These are phyloP conservation scores for Aspergillus vadensis DNA, from an alignment of 2,329 filamentous ascomycete genomes.

Conservation along the genomic window DNA sequence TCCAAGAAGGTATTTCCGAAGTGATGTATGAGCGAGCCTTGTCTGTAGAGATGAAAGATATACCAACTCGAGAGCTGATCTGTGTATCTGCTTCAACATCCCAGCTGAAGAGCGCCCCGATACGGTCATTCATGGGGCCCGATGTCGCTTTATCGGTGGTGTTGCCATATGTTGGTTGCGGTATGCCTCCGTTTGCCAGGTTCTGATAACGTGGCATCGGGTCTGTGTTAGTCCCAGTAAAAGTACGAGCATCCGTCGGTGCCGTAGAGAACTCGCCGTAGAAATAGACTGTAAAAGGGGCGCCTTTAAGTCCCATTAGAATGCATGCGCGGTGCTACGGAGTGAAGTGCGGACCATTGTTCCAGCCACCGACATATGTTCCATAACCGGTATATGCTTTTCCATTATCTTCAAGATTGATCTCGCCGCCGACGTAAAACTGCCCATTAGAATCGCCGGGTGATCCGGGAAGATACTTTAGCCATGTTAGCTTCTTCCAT, in stretches of 20 bases:
- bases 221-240: constrained; percentile 40
- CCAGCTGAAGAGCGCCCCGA: constrained; percentile 62
- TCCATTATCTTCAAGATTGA: constrained; percentile 42
- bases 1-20: constrained; percentile 64
- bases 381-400: constrained; percentile 51
- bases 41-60: constrained; percentile 66
- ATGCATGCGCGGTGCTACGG: background rate
- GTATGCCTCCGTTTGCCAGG: constrained; percentile 60
- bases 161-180: constrained; percentile 58
- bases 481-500: constrained; percentile 8
- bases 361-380: constrained; percentile 51
- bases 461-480: constrained; percentile 53
- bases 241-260: constrained; percentile 40
- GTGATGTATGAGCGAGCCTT: constrained; percentile 68
- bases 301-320: constrained; percentile 27
- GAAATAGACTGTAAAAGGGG: constrained; percentile 48
- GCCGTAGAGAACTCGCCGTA: constrained; percentile 46
- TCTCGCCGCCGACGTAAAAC: constrained; percentile 46
- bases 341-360: constrained; percentile 33
- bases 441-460: constrained; percentile 42
- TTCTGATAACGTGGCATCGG: constrained; percentile 47
- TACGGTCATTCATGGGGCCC: constrained; percentile 56
- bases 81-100: constrained; percentile 54
- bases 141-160: constrained; percentile 53
- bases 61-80: constrained; percentile 63